phyloP scores from a whole-genome alignment of 2,329 filamentous ascomycete genomes.

The Rosellinia necatrix region DNA sequence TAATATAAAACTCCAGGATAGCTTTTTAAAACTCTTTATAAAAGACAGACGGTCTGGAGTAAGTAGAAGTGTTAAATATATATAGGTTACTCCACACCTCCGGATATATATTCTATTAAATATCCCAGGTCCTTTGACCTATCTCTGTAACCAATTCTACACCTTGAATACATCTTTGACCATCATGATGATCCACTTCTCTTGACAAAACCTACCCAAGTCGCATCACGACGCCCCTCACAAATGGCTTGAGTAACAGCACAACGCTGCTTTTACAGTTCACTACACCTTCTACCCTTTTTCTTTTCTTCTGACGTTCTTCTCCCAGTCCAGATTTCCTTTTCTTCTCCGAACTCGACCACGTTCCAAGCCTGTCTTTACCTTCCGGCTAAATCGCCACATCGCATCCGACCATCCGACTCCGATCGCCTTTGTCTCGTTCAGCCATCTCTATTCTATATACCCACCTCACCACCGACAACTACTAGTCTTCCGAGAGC shows the following conservation, averaged over 20 bases:
- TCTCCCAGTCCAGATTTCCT: neutral
- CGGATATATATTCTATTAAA: too few relatives aligned
- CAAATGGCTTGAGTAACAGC: slow-evolving; percentile 24
- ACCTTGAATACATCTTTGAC: too few relatives aligned
- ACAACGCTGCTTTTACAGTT: neutral
- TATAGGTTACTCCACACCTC: too few relatives aligned
- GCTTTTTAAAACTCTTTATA: too few relatives aligned
- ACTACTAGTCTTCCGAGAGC: neutral
- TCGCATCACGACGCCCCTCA: slow-evolving; percentile 2
- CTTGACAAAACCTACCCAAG: slow-evolving; percentile 6
- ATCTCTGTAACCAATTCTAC: too few relatives aligned
- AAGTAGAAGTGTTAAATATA: too few relatives aligned
- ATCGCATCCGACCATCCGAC: neutral
- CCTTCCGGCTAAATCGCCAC: neutral
- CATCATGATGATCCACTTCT: too few relatives aligned
- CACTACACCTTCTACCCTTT: slow-evolving; percentile 12
- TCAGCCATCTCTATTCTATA: neutral
- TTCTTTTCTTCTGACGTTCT: neutral
- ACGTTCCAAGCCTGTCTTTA: neutral
- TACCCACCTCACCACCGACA: slow-evolving; percentile 1
- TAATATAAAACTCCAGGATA: too few relatives aligned
- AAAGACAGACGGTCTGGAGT: too few relatives aligned
- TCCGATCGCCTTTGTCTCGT: neutral
- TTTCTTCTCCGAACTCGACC: slow-evolving; percentile 1
- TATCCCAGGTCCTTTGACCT: too few relatives aligned